Evolutionary conservation across 2,329 filamentous ascomycete species (phyloP), one percentile per base, ranked within the genome.

Genomic region (Ophiostoma quercus): DNA sequence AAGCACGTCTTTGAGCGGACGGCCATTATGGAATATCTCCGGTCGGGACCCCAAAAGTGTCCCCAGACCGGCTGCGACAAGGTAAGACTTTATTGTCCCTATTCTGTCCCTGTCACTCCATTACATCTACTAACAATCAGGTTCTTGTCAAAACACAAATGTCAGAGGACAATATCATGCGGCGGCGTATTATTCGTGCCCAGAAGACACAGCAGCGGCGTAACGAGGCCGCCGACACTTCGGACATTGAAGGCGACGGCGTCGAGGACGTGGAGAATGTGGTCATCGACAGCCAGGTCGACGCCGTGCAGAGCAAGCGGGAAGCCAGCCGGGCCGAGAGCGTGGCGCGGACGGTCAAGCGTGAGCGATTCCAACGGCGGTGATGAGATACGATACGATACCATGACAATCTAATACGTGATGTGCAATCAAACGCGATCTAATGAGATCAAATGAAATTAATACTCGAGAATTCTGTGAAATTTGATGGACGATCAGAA

Each of bases 1-100:
- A 87, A 85, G 69, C 91, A 94, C 77, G 88, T 85, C 0, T 94
- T 92, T 76, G 89, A 94, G 76, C 89, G 86, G 77, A 75, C 77
- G 1, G 86, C 87, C 0, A 88, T 94, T 54, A 70, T 85, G 32
- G 84, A 87, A 67, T 88, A 82, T 76, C 82, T 82, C 69, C 72
- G 65, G 74, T 11, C 63, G 14, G 70, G 69, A n/a, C 54, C 69
- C 65, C 77, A 77, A 67, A 85, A 84, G 68, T 93, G 90, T 76
- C 90, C 90, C 0, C 84, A 88, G 70, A 79, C 84, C 2, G 90
- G 90, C 1, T 93, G 90, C 76, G 80, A 81, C 67, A 80, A 85
- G 80, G 86, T 87, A 78, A 69, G 79, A 60, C 22, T 51, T 9
- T 63, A 19, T 25, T 41, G 14, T 5, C 43, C 19, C 6, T 67